phyloP scores from a whole-genome alignment of 169 alveolate species.

The Cryptosporidium sp. region DNA sequence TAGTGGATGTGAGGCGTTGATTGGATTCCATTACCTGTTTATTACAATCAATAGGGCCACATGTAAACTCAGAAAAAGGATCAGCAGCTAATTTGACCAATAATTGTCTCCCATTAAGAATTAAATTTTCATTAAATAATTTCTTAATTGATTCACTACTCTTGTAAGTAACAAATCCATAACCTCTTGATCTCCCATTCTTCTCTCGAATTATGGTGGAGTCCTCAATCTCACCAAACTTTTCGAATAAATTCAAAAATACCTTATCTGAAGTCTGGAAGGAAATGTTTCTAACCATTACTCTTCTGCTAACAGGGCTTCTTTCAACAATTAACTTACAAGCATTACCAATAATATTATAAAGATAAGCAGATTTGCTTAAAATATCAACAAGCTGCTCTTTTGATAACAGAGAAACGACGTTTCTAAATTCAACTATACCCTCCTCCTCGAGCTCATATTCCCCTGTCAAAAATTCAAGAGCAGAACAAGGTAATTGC shows the following conservation, averaged over 20 bases:
- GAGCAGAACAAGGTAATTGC: conserved; percentile 13
- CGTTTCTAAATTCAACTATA: conserved; percentile 36
- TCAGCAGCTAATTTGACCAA: conserved; percentile 82
- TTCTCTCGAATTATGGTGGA: conserved; percentile 84
- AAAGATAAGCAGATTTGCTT: conserved; percentile 79
- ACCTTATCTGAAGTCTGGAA: conserved; percentile 82
- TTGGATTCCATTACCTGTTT: conserved; percentile 41
- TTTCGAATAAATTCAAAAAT: conserved; percentile 78
- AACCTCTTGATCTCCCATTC: conserved; percentile 85
- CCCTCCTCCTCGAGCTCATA: conserved; percentile 42
- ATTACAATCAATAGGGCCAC: conserved; percentile 57
- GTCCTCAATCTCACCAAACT: conserved; percentile 84
- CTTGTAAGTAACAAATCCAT: conserved; percentile 85
- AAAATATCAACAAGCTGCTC: conserved; percentile 84
- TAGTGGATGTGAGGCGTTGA: conserved; percentile 76
- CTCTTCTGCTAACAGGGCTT: conserved; percentile 82
- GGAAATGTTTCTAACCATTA: conserved; percentile 83
- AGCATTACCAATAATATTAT: conserved; percentile 76
- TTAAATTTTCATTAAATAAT: conserved; percentile 77
- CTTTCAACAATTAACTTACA: conserved; percentile 81
- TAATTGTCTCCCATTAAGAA: conserved; percentile 79
- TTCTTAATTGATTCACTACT: conserved; percentile 82
- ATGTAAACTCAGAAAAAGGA: conserved; percentile 73
- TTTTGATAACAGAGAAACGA: conserved; percentile 82
- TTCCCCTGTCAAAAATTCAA: conserved; percentile 67